phyloP scores from a whole-genome alignment of 2,329 filamentous ascomycete genomes.

The Hymenotorrendiella dingleyae region DNA sequence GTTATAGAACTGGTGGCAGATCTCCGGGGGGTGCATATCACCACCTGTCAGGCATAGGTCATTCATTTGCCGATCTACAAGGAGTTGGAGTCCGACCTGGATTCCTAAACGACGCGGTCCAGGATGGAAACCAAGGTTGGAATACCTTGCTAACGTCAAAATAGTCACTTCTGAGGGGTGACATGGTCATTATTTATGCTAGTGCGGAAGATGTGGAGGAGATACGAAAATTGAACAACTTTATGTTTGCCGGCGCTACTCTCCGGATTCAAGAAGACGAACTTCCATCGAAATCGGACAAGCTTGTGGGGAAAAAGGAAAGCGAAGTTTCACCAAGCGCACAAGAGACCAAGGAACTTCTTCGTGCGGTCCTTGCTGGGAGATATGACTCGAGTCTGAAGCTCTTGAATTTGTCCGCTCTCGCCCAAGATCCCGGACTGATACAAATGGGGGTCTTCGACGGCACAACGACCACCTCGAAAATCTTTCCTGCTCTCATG shows the following conservation, averaged over 20 bases:
- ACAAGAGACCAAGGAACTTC: conserved; percentile 58
- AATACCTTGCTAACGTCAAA: conserved; percentile 56
- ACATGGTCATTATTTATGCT: conserved; percentile 62
- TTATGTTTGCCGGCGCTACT: conserved; percentile 58
- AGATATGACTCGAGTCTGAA: conserved; percentile 70
- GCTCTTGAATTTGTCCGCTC: conserved; percentile 74
- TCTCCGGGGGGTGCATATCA: no score
- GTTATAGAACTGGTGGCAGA: conserved; percentile 45
- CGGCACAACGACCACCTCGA: conserved; percentile 50
- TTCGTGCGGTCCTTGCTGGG: conserved; percentile 64
- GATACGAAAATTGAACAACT: conserved; percentile 62
- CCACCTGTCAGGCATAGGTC: no score
- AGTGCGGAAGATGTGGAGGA: conserved; percentile 58
- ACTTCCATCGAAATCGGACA: conserved; percentile 8
- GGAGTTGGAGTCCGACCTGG: conserved; percentile 24
- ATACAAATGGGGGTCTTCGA: conserved; percentile 67
- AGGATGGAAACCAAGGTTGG: conserved; percentile 33
- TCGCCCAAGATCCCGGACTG: conserved; percentile 68
- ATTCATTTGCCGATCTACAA: conserved; percentile 34
- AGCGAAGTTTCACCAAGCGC: conserved; percentile 44
- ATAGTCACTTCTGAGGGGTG: conserved; percentile 65
- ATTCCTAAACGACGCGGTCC: conserved; percentile 24
- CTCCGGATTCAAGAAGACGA: conserved; percentile 47
- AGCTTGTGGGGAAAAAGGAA: conserved; percentile 32
- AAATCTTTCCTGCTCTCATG: conserved; percentile 91